Base-by-base conservation (phyloP, 2,329 filamentous ascomycete genomes). In the Cytospora leucostoma region DNA sequence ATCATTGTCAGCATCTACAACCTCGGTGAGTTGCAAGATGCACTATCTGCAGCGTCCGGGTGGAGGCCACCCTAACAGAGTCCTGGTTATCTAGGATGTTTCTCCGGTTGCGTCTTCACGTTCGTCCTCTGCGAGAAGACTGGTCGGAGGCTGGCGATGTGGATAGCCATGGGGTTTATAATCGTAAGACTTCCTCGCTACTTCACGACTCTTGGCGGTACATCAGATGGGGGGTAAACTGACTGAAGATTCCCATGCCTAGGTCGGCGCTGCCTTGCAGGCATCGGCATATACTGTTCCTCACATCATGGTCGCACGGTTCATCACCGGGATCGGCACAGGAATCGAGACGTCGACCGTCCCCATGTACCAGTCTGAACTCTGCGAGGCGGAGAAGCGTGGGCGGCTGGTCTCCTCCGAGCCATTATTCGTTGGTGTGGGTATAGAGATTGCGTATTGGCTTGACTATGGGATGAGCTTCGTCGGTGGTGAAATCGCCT, bases 1-100 rank as follows among this genome's bases (percentile, higher is more conserved):
- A 77, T 79, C 59, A 77, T 80, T 37, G 77, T 78, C 38, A 73
- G 72, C 19, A 76, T 76, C 54, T 80, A 80, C 69, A 77, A 78
- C 64, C 44, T 47, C 12, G 44, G 44, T 47, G 21, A 21, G 44
- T 63, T 27, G 51, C 7, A 5, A 19, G 5, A 8, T 17, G 50
- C 27, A 7, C 21, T 7, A 33, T 3, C n/a, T 7, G 27, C 13
- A 27, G 4, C 27, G 27, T 27, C 27, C 2, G 2, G 27, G 15
- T 10, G 17, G 2, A 13, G 7, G n/a, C n/a, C n/a, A 34, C 3
- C 27, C 44, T 47, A 47, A 47, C 44, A 21, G n/a, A 21, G n/a
- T 17, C 44, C 21, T 47, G 7, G n/a, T n/a, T n/a, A 65, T 15
- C 67, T 80, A 1, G 78, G 78, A 11, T 78, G 76, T 54, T 74